Base-by-base conservation (phyloP, 2,329 filamentous ascomycete genomes). In the Capronia coronata region DNA sequence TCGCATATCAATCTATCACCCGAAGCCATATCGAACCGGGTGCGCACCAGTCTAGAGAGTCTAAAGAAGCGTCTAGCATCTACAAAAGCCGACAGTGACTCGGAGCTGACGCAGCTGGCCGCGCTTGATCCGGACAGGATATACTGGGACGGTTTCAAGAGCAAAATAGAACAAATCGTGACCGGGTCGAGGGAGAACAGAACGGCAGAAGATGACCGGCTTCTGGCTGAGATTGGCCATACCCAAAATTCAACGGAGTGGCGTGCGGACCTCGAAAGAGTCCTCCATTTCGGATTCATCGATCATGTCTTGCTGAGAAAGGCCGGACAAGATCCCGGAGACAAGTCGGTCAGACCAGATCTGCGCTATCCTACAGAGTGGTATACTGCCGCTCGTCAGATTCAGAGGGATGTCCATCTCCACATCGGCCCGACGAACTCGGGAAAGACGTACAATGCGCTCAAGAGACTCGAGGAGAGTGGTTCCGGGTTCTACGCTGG, bases 381-480 rank as follows among this genome's bases (percentile, higher is more conserved):
- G 91, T 97, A 84, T 63, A 88, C 91, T 0, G 82, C 79, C 2
- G 93, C 93, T 1, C 79, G 94, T 51, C 76, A 80, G 39, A 74
- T 93, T 60, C 86, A 90, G 62, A 78, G 93, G 38, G 91, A 81
- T 0, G 78, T 98, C 34, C 88, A 97, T 70, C 73, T 98, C 16
- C 93, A 98, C 62, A 89, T 98, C 43, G 93, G 93, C 0, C 93
- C 93, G 1, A 98, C 93, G 1, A 98, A 98, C 67, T 97, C 93
- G 0, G 93, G 93, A 49, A 98, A 98, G 74, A 98, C 94, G 0
- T 98, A 97, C 64, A 85, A 89, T 64, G 94, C 93, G 0, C 71
- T 98, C 56, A 84, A 94, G 68, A 82, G 85, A 10, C 75, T 98
- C 9, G 87, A 96, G 65, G 74, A 79, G 43, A 83, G 84, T 2